Percentiles rank a stretch among this genome's conserved stretches.
phyloP scores from a whole-genome alignment of 495 filamentous ascomycete genomes.

The Aspergillus ellipticus region DNA sequence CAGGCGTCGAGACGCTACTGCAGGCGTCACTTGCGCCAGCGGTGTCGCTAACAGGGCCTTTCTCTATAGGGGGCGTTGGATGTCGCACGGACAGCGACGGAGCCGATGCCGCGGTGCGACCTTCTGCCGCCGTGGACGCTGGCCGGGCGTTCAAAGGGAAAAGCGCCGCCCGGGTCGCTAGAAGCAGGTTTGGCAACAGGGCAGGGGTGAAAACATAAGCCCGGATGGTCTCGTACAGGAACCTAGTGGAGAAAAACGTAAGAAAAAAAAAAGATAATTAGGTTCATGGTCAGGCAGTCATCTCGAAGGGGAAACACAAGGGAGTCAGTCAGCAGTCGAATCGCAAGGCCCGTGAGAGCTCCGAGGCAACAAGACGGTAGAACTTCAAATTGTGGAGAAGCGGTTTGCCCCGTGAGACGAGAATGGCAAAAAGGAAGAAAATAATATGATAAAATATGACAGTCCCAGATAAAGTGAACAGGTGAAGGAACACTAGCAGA shows the following conservation, averaged over 20 bases:
- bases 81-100: conserved; percentile 30
- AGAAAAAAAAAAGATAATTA: conserved; percentile 4
- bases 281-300: not conserved
- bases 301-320: not conserved
- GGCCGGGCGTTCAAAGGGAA: conserved; percentile 73
- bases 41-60: conserved; percentile 13
- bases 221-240: conserved; percentile 68
- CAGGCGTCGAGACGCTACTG: conserved; percentile 17
- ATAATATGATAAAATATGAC: conserved; percentile 1
- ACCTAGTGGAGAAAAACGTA: conserved; percentile 48
- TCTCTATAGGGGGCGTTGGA: conserved; percentile 16
- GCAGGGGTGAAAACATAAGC: conserved; percentile 61
- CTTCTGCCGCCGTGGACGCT: conserved; percentile 20
- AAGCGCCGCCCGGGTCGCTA: conserved; percentile 63
- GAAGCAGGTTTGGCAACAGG: conserved; percentile 70
- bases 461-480: conserved; percentile 2
- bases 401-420: conserved; percentile 4
- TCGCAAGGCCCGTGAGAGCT: not conserved
- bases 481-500: conserved; percentile 10
- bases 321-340: not conserved
- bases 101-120: conserved; percentile 22
- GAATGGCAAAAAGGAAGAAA: not conserved
- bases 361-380: not conserved
- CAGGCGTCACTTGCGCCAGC: conserved; percentile 21
- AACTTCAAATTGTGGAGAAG: conserved; percentile 24